Conservation (phyloP, 2,329 filamentous ascomycete genomes). For the Alternaria gansuensis region DNA sequence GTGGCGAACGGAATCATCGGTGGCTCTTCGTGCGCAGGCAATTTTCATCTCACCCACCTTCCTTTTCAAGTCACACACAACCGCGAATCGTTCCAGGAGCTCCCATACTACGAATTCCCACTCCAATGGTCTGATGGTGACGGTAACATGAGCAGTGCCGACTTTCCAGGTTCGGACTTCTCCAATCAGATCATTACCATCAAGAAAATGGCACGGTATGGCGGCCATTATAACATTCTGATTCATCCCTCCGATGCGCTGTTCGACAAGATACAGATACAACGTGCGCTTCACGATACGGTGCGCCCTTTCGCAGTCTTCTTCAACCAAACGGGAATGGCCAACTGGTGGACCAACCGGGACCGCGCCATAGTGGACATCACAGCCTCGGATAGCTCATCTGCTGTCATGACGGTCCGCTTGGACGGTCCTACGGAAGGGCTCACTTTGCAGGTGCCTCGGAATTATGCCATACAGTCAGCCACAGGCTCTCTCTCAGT, state of each 20-base stretch:
- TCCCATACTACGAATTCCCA: conserved; percentile 20
- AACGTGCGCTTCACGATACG: conserved; percentile 14
- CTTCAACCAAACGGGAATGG: conserved; percentile 21
- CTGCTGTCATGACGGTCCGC: conserved; percentile 17
- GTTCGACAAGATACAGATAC: conserved; percentile 21
- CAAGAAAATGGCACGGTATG: conserved; percentile 20
- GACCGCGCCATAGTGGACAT: conserved; percentile 11
- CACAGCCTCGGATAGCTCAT: conserved; percentile 4
- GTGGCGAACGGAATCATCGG: conserved; percentile 18
- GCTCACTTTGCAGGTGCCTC: conserved; percentile 14
- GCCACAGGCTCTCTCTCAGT: conserved; percentile 15
- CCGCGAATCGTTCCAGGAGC: conserved; percentile 18
- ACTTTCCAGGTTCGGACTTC: conserved; percentile 19
- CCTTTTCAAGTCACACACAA: conserved; percentile 22
- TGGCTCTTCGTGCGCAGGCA: conserved; percentile 19
- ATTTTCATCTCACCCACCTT: conserved; percentile 16
- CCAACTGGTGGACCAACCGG: conserved; percentile 21
- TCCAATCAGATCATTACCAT: conserved; percentile 15
- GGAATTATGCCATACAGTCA: conserved; percentile 11
- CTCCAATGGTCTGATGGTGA: conserved; percentile 22
- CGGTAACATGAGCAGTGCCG: conserved; percentile 20
- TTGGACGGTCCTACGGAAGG: conserved; percentile 14
- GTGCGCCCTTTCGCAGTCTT: conserved; percentile 19
- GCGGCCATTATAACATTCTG: conserved; percentile 23
- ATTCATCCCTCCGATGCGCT: conserved; percentile 20